Percentiles rank a stretch among this genome's conserved stretches.
phyloP scores from a whole-genome alignment of 2,329 filamentous ascomycete species.

The Mycogone perniciosa region DNA sequence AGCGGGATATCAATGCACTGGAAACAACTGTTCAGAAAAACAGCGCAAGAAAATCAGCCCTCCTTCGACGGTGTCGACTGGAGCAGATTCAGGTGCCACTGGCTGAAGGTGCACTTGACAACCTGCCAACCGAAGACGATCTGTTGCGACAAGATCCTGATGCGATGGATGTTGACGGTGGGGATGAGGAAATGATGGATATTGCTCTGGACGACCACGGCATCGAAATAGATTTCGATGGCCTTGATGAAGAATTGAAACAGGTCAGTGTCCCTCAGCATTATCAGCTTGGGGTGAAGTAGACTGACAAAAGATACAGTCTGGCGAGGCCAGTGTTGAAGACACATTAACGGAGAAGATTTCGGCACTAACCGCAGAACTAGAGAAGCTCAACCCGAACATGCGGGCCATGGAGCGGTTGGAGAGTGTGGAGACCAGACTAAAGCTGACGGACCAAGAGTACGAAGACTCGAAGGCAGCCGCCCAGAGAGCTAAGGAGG shows the following conservation, averaged over 20 bases:
- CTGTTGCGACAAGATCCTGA: conserved; percentile 72
- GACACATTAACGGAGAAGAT: conserved; percentile 74
- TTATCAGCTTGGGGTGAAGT: background rate
- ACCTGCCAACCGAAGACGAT: conserved; percentile 80
- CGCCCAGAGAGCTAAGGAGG: conserved; percentile 70
- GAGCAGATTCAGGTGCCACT: conserved; percentile 89
- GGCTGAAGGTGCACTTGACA: conserved; percentile 67
- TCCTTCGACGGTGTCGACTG: conserved; percentile 84
- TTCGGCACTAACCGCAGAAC: conserved; percentile 62
- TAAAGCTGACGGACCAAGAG: conserved; percentile 79
- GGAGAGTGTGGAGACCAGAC: conserved; percentile 74
- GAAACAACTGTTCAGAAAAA: conserved; percentile 84
- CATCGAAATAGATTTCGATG: conserved; percentile 80
- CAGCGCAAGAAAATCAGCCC: conserved; percentile 72
- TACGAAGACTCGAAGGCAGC: conserved; percentile 77
- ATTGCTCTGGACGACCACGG: conserved; percentile 80
- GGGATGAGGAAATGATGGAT: conserved; percentile 53
- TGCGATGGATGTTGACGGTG: conserved; percentile 83
- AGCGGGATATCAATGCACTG: conserved; percentile 70
- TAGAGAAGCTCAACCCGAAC: conserved; percentile 94
- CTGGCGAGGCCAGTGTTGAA: conserved; percentile 64
- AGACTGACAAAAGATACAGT: conserved; percentile 35
- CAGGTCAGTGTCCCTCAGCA: conserved; percentile 45
- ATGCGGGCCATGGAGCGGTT: conserved; percentile 92
- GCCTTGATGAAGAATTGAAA: conserved; percentile 75